A percentile compares a stretch with the other conserved stretches of the same genome.
These are phyloP conservation scores for Curvularia sp. DNA, from an alignment of 2,329 filamentous ascomycete species.

Conservation along the genomic window DNA sequence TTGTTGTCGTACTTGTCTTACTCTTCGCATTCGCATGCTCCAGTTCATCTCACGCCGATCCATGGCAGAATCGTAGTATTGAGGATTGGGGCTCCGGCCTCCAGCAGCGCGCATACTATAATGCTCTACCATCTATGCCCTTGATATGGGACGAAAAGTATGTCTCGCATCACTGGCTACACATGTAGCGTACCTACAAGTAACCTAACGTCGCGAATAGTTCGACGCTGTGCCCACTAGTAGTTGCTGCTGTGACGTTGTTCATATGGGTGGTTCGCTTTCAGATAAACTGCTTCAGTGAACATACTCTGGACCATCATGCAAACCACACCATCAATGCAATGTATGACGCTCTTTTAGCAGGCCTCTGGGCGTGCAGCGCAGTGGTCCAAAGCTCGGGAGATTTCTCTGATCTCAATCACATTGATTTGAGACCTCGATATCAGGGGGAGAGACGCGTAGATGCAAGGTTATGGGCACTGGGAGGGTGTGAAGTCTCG, in stretches of 20 bases:
- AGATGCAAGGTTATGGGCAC: conserved; percentile 7
- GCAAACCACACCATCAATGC: conserved; percentile 18
- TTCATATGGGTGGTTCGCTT: conserved; percentile 24
- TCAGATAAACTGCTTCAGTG: conserved; percentile 14
- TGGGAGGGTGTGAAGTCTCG: conserved; percentile 11
- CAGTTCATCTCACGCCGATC: conserved; percentile 13
- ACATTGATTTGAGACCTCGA: conserved; percentile 26
- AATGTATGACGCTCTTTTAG: conserved; percentile 26
- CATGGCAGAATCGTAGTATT: conserved; percentile 23
- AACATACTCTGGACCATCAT: conserved; percentile 16
- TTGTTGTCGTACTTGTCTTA: conserved; percentile 16
- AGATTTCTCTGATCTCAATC: conserved; percentile 24
- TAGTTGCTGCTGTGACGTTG: conserved; percentile 17
- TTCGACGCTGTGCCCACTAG: conserved; percentile 19
- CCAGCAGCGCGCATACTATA: conserved; percentile 24
- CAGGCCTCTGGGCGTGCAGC: conserved; percentile 27
- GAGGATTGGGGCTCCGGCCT: conserved; percentile 31
- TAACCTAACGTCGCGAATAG: conserved; percentile 5
- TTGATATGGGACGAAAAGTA: conserved; percentile 31
- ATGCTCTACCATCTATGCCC: conserved; percentile 21
- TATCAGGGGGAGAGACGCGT: conserved; percentile 25
- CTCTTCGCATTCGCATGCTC: conserved; percentile 21
- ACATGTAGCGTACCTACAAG: not conserved
- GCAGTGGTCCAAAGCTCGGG: conserved; percentile 18
- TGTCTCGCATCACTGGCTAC: not conserved